Evolutionary conservation across 345 rosid genomes (phyloP), one percentile per base, ranked within the genome.

Genomic region (Lumnitzera littorea): DNA sequence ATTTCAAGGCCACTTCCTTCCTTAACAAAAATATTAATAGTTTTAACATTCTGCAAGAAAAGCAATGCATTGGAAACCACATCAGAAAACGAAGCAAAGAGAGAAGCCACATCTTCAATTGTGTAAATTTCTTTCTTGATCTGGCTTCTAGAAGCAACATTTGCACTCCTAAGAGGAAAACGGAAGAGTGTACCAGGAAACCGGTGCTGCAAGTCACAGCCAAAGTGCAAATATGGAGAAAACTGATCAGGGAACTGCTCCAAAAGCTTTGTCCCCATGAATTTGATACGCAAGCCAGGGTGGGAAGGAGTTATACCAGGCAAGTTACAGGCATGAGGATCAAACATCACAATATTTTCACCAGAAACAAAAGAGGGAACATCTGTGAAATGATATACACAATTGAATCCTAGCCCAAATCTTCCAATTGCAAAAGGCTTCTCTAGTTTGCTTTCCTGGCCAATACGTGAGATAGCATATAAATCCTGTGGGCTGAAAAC

Each of bases 191-290:
- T 91, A 56, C 98, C 98, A 17, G 91, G 88, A 80, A 84, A 91
- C 46, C 79, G 74, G 64, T 79, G 78, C 74, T 80, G 84, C 72
- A 91, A 76, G 78, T 91, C 95, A 68, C 98, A 91, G 58, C 98
- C 98, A 76, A 91, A 91, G 64, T 88, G 91, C 66, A 91, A 73
- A 67, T 86, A 91, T 20, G 98, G 96, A 54, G 98, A 80, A 80
- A 91, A 91, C 56, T 91, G 96, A 73, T 91, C 98, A 60, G 98
- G 98, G 74, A 91, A 91, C 78, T 91, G 95, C 57, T 91, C 98
- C 78, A 91, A 68, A 59, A 91, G 81, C 70, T 85, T 84, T 74
- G 91, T 84, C 52, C 98, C 96, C 7, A 67, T 84, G 78, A 82
- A 91, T 69, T 87, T 81, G 69, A 91, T 91, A 63, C 98, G 83